Evolutionary conservation across 2,329 filamentous ascomycete species (phyloP), one percentile per base, ranked within the genome.

Genomic region (Colletotrichum sp.): DNA sequence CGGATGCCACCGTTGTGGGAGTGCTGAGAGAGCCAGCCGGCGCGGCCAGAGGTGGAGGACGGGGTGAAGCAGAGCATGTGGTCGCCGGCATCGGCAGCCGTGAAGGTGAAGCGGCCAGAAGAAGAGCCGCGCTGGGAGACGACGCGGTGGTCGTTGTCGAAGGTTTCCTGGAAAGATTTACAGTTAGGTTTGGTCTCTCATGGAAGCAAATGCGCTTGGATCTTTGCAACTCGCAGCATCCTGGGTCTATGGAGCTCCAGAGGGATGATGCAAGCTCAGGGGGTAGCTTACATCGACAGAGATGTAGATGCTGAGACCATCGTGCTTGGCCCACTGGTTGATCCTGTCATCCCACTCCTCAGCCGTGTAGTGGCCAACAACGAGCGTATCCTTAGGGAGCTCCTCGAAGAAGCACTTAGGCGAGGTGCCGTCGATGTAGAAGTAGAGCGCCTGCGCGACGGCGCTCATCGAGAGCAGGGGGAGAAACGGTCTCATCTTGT

Each of bases 321-420:
- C 89, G 84, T 97, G 94, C 82, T 93, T 89, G 69, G 89, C 86
- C 91, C 95, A 98, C 67, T 87, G 84, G 79, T 91, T 90, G 73
- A 89, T 86, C 79, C 92, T 87, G 73, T 94, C 91, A 85, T 97
- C 93, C 88, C 92, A 97, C 84, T 97, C 94, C 85, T 97, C 94
- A 66, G 95, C 95, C 71, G 90, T 92, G 89, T 96, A 99, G 86
- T 97, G 94, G 79, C 97, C 97, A 75, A 98, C 96, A 71, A 99
- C 96, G 74, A 99, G 88, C 16, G 97, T 98, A 85, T 98, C 96
- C 89, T 98, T 98, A 79, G 97, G 96, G 75, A 99, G 91, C 86
- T 98, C 96, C 88, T 99, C 97, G 87, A 94, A 98, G 92, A 99
- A 99, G 87, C 97, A 99, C 88, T 97, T 98, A 79, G 95, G 94